Base-by-base conservation (phyloP, 2,329 filamentous ascomycete genomes). In the Phaeoacremonium minimum region DNA sequence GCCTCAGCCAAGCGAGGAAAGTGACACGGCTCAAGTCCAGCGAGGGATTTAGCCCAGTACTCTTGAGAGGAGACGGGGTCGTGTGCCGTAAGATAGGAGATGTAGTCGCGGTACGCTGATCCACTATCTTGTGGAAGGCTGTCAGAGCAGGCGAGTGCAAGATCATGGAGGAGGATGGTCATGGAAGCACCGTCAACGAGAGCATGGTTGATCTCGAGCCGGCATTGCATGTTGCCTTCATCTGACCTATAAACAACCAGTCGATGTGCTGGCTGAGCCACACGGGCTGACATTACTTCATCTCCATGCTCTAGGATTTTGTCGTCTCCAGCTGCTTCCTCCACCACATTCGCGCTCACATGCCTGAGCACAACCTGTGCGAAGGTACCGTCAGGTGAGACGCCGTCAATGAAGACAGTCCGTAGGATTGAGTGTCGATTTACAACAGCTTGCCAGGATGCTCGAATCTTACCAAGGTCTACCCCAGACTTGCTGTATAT, bases 181-280 rank as follows among this genome's bases (percentile, higher is more conserved):
- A 52, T 48, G 0, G 60, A 60, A 18, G 51, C 46, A 3, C 57
- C 59, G n/a, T 63, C 60, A 3, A 52, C 51, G 11, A 62, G 36
- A 3, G 53, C 49, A 32, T 63, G 60, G 33, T 52, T 61, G 45
- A 64, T 52, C 15, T 62, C 58, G 8, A 64, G 37, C 17, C 46
- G 49, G 28, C 50, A n/a, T n/a, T n/a, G n/a, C n/a, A n/a, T n/a
- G n/a, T n/a, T n/a, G n/a, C n/a, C n/a, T n/a, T n/a, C n/a, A n/a
- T n/a, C n/a, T n/a, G n/a, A n/a, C n/a, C n/a, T n/a, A n/a, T n/a
- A n/a, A n/a, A n/a, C n/a, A n/a, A n/a, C n/a, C n/a, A n/a, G n/a
- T n/a, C n/a, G n/a, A n/a, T n/a, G n/a, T n/a, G n/a, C n/a, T n/a
- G n/a, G n/a, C n/a, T n/a, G n/a, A n/a, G n/a, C n/a, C n/a, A n/a